Evolutionary conservation across 495 filamentous ascomycete species (phyloP).

Genomic region (Neurospora sp.): DNA sequence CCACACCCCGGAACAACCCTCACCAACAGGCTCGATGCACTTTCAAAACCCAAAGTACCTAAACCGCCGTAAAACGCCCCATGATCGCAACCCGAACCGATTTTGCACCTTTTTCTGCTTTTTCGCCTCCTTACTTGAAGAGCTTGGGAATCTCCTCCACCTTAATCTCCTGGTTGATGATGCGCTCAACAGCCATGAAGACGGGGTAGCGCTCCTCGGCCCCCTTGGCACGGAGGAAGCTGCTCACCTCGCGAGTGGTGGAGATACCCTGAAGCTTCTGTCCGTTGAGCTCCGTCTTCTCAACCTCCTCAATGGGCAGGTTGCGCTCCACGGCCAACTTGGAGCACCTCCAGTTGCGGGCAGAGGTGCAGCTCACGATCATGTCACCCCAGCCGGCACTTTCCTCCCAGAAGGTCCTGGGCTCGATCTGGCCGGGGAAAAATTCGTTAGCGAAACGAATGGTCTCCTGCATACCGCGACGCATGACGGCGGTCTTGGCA

Average conservation of each 20-base stretch:
- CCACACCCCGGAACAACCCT: not conserved
- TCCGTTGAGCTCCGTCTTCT: slow-evolving; percentile 83
- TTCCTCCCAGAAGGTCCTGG: slow-evolving; percentile 88
- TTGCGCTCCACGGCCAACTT: slow-evolving; percentile 76
- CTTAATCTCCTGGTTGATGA: slow-evolving; percentile 46
- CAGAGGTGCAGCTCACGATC: slow-evolving; percentile 85
- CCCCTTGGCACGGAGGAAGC: slow-evolving; percentile 68
- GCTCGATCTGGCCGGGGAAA: slow-evolving; percentile 69
- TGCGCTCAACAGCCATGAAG: slow-evolving; percentile 72
- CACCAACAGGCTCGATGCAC: not conserved
- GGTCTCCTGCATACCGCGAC: slow-evolving; percentile 88
- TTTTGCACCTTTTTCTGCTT: not conserved
- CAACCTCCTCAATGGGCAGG: slow-evolving; percentile 74
- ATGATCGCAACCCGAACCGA: not conserved
- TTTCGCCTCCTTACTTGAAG: slow-evolving; percentile 29
- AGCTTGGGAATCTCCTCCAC: slow-evolving; percentile 55
- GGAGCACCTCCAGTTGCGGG: slow-evolving; percentile 89
- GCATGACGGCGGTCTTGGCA: slow-evolving; percentile 94
- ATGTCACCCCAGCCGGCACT: slow-evolving; percentile 93
- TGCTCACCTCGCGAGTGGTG: slow-evolving; percentile 84
- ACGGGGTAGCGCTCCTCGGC: slow-evolving; percentile 80
- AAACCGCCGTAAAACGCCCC: not conserved
- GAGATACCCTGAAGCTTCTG: slow-evolving; percentile 94
- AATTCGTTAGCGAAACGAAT: slow-evolving; percentile 89
- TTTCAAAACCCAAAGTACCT: not conserved